phyloP scores from a whole-genome alignment of 768 basidiomycete genomes.

The Clitopilus passeckerianus region DNA sequence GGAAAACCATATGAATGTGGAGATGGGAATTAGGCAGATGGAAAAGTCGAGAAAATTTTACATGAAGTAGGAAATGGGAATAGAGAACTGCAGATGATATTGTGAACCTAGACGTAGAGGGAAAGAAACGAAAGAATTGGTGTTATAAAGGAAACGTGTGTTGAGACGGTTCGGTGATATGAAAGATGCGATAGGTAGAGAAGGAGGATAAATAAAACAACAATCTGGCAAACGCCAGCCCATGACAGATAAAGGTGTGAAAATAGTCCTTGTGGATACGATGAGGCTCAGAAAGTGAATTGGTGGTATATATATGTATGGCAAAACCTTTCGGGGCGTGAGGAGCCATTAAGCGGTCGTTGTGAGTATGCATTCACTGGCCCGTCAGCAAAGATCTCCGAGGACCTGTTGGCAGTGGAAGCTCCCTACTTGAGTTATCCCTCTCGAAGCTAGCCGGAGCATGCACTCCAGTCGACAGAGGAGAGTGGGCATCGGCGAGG shows the following conservation, averaged over 20 bases:
- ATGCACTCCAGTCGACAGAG: constrained; percentile 24
- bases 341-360: too few species aligned
- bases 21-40: background rate
- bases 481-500: constrained; percentile 36
- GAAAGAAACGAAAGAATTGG: background rate
- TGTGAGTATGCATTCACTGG: constrained; percentile 15
- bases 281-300: too few species aligned
- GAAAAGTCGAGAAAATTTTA: background rate
- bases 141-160: background rate
- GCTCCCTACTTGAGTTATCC: constrained; percentile 41
- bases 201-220: background rate
- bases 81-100: background rate
- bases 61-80: background rate
- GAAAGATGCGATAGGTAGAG: background rate
- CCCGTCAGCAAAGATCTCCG: constrained; percentile 33
- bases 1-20: background rate
- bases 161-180: background rate
- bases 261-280: too few species aligned
- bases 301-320: too few species aligned
- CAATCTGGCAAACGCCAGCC: too few species aligned
- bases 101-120: background rate
- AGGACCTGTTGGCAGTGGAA: constrained; percentile 41
- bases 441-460: constrained; percentile 50
- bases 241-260: too few species aligned
- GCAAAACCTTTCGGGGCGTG: too few species aligned